Base-by-base conservation (phyloP, 768 basidiomycete species). In the Pleurotus salmoneostramineus region DNA sequence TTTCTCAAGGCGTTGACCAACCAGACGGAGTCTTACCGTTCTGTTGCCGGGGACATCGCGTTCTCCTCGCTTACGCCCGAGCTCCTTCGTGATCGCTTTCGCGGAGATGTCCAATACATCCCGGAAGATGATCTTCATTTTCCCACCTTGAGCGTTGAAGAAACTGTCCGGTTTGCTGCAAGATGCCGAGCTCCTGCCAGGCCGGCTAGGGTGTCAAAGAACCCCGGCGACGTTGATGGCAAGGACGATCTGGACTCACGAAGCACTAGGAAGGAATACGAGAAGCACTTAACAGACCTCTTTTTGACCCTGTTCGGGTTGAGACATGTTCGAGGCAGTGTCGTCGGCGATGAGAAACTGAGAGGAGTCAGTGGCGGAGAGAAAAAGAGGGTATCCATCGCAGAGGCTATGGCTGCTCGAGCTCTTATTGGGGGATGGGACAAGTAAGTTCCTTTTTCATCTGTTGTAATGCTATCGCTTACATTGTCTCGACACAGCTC, bases 41-140 rank as follows among this genome's bases (percentile, higher is more conserved):
- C 74, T 2, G 80, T 95, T 17, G 70, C 83, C 33, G 93, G 93
- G 21, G 76, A 87, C 0, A 81, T 94, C 3, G 72, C 76, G 45
- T 97, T 95, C 64, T 89, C 90, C 65, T 85, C 90, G 1, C 78
- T 95, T 58, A 72, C 84, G 0, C 82, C 89, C 1, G 71, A 81
- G 0, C 78, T 91, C 54, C 79, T 95, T 55, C 62, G 68, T 56
- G 78, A 81, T 57, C 80, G 79, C 50, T 89, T 84, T 68, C 87
- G 87, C 3, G 94, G 93, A 10, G 92, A 92, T 64, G 85, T 91
- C 1, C 82, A 83, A 55, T 93, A 91, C 66, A 87, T 81, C 59
- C 89, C 90, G 0, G 92, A 91, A 72, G 92, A 93, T 63, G 92
- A 95, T 65, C 75, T 90, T 1, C 92, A 93, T 67, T 89, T 94